Evolutionary conservation across 1,139 yeast genomes (phyloP), one percentile per base, ranked within the genome.

Genomic region (Candida frijolesensis): DNA sequence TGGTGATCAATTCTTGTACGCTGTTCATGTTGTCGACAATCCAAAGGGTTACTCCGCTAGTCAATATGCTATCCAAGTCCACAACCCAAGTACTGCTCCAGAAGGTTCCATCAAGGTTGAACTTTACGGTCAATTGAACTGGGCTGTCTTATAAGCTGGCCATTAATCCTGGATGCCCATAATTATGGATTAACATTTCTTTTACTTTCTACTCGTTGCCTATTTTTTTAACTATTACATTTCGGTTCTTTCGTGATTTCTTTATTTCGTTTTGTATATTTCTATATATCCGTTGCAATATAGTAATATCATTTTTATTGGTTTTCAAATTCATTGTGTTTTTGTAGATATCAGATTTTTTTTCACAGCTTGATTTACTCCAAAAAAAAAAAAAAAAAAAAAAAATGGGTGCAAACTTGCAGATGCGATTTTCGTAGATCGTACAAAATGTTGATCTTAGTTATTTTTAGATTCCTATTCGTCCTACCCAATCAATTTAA

Each of bases 31-130:
- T 42, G 45, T 42, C 12, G 45, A 42, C 15, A 18, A 33, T 19
- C 32, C 35, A 33, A 35, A 35, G 4, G 35, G n/a, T 34, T 42
- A 33, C 16, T 42, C 45, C 11, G 40, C 45, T 22, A 42, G 32
- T n/a, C 35, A 42, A 42, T 42, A 42, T 14, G 45, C 45, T 42
- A 33, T 42, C n/a, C 45, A 42, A 42, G 32, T 42, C 22, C 39
- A 22, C 15, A 33, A 22, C 19, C 45, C 45, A 42, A 10, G 10
- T 6, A 14, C 19, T n/a, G 39, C 39, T 16, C 45, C 45, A 42
- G 32, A 42, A 34, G 25, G 25, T 15, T 33, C 45, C 9, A 19
- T n/a, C 40, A 42, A 42, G 22, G 15, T 42, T 34, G 39, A 33
- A 14, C 4, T 42, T 25, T 30, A 30, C 12, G 44, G 18, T 42